Conservation (phyloP, 192 early-diverging fungal species). For the Coemansia sp. region DNA sequence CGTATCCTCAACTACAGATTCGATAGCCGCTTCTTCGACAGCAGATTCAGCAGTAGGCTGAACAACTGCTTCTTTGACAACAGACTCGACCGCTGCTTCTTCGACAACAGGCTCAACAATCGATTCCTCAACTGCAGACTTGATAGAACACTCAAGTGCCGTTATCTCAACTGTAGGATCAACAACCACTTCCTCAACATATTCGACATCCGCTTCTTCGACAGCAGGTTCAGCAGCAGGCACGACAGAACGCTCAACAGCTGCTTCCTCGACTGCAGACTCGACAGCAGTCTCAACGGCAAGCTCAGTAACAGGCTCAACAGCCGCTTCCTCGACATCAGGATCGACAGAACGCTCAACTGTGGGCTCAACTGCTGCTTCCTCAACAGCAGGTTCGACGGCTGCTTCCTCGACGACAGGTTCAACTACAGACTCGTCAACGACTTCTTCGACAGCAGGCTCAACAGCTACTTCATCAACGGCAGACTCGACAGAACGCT, state of each 20-base stretch:
- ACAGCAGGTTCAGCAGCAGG: background rate
- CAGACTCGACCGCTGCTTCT: background rate
- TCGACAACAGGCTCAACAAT: background rate
- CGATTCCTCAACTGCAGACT: too few relatives aligned
- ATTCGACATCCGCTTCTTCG: too few relatives aligned
- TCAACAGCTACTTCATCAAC: too few relatives aligned
- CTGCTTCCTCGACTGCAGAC: background rate
- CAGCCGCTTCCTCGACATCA: background rate
- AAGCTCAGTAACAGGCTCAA: background rate
- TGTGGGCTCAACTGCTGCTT: background rate
- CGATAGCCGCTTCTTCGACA: slow-evolving; percentile 1
- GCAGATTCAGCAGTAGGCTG: background rate
- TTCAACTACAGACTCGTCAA: background rate
- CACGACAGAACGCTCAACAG: background rate
- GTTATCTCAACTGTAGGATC: background rate
- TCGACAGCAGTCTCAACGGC: background rate
- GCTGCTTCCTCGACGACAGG: background rate
- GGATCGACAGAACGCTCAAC: background rate
- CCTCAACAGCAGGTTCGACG: background rate
- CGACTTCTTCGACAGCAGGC: background rate
- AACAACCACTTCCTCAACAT: too few relatives aligned
- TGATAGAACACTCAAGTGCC: background rate
- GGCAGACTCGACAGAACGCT: too few relatives aligned
- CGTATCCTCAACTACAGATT: background rate
- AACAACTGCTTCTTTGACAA: background rate